phyloP scores from a whole-genome alignment of 2,329 filamentous ascomycete genomes.

The Leptodontidium sp. region DNA sequence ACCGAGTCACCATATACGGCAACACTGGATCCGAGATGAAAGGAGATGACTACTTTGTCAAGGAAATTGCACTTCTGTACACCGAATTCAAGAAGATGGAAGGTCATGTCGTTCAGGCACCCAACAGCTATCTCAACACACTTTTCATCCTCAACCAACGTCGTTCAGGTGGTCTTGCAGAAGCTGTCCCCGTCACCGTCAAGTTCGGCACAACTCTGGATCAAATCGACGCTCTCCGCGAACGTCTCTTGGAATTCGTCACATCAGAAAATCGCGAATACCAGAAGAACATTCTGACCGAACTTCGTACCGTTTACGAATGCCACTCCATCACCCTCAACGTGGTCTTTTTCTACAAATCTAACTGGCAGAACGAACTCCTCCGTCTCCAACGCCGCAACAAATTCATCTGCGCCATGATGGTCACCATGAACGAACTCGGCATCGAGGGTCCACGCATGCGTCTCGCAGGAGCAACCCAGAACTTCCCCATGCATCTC shows the following conservation, averaged over 20 bases:
- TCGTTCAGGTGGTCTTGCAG: slow-evolving; percentile 85
- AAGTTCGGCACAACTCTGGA: slow-evolving; percentile 87
- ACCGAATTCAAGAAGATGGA: slow-evolving; percentile 99
- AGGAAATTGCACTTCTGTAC: slow-evolving; percentile 90
- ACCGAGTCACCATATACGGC: slow-evolving; percentile 90
- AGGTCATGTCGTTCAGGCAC: slow-evolving; percentile 93
- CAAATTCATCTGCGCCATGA: slow-evolving; percentile 92
- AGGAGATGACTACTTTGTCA: slow-evolving; percentile 96
- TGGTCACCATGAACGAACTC: slow-evolving; percentile 72
- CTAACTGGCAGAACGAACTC: slow-evolving; percentile 94
- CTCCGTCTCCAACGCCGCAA: slow-evolving; percentile 90
- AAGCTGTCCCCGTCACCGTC: slow-evolving; percentile 83
- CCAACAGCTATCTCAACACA: slow-evolving; percentile 91
- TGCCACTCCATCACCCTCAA: slow-evolving; percentile 89
- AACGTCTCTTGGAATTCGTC: slow-evolving; percentile 84
- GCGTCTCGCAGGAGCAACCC: slow-evolving; percentile 43
- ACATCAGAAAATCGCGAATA: slow-evolving; percentile 88
- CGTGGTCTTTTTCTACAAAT: slow-evolving; percentile 97
- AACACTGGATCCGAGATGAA: slow-evolving; percentile 80
- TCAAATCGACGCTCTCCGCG: slow-evolving; percentile 83
- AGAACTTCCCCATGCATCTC: slow-evolving; percentile 44
- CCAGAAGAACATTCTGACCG: slow-evolving; percentile 84
- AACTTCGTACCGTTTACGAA: slow-evolving; percentile 80
- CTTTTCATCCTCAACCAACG: slow-evolving; percentile 96
- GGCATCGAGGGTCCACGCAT: slow-evolving; percentile 48